Evolutionary conservation across 352 stramenopile species (phyloP), one percentile per base, ranked within the genome.

Genomic region (Phytopythium sindhum): DNA sequence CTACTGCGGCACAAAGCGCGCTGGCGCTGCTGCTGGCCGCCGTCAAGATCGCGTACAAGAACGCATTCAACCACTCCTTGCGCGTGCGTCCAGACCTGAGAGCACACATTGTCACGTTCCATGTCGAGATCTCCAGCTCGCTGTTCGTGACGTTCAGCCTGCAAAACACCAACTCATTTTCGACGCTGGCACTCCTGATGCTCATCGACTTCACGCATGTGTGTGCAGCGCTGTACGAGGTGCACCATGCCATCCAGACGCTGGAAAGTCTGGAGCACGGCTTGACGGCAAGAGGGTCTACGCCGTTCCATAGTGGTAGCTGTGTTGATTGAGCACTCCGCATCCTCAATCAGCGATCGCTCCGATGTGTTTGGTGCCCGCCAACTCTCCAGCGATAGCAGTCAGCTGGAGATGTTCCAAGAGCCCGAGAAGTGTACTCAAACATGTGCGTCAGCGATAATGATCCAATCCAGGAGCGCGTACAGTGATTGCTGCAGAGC

Each of bases 131-230:
- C 51, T 81, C 73, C 64, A 78, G 73, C 52, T 69, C 74, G 17
- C 64, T 83, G 61, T 85, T 73, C 37, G 65, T 80, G 8, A 57
- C 70, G 12, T 77, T 58, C 9, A 80, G 72, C 55, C 73, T 82
- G 65, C 76, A 85, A 33, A 75, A 69, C 53, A 61, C 74, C 1
- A 74, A 57, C 0, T 81, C 74, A 5, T 58, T 72, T 29, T 61
- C 31, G 10, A 83, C 67, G 5, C 68, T 66, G 21, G 29, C 66
- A 3, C 52, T 58, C 26, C 66, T 80, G 14, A 67, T 69, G 3
- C 29, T 65, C 23, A 64, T 72, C 2, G 69, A 80, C 58, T 61
- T 69, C 10, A 53, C 55, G 0, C 65, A 72, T 35, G 50, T 45
- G 0, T 42, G 48, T 19, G 44, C n/a, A 29, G 60, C 63, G 3